phyloP scores from a whole-genome alignment of 768 basidiomycete species.

The Lactifluus hygrophoroides region DNA sequence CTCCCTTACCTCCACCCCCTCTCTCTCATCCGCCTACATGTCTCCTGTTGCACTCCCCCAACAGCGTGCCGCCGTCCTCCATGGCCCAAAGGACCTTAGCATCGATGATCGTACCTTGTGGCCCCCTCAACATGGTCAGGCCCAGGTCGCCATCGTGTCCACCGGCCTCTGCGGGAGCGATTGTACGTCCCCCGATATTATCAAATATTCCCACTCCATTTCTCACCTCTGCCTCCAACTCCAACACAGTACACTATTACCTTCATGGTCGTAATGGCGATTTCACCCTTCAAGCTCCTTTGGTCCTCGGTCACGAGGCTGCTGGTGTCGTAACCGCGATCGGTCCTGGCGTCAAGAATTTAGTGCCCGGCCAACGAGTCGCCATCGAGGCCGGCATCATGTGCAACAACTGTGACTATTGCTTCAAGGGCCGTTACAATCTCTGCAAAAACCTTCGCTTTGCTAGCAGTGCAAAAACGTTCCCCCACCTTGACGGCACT shows the following conservation, averaged over 20 bases:
- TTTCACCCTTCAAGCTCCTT: conserved; percentile 76
- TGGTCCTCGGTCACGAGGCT: conserved; percentile 91
- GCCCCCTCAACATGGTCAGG: conserved; percentile 64
- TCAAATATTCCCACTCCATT: neutral
- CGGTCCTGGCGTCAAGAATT: conserved; percentile 54
- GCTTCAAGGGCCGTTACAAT: conserved; percentile 78
- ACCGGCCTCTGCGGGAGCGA: conserved; percentile 92
- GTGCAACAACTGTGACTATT: conserved; percentile 69
- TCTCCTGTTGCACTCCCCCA: conserved; percentile 42
- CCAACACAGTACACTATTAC: conserved; percentile 86
- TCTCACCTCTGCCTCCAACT: neutral
- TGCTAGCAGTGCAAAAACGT: conserved; percentile 82
- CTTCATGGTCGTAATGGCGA: conserved; percentile 84
- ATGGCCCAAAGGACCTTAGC: conserved; percentile 76
- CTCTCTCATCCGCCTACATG: conserved; percentile 24
- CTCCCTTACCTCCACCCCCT: conserved; percentile 14
- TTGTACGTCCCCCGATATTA: conserved; percentile 37
- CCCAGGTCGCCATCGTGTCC: conserved; percentile 67
- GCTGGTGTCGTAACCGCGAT: conserved; percentile 84
- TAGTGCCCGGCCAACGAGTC: conserved; percentile 75
- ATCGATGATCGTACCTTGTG: conserved; percentile 65
- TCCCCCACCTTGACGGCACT: conserved; percentile 90
- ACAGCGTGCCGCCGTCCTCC: conserved; percentile 70
- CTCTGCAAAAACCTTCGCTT: conserved; percentile 88
- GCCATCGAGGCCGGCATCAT: conserved; percentile 91